These are phyloP conservation scores for Ocimum tenuiflorum DNA, from an alignment of 257 asterid genomes.

Conservation along the genomic window DNA sequence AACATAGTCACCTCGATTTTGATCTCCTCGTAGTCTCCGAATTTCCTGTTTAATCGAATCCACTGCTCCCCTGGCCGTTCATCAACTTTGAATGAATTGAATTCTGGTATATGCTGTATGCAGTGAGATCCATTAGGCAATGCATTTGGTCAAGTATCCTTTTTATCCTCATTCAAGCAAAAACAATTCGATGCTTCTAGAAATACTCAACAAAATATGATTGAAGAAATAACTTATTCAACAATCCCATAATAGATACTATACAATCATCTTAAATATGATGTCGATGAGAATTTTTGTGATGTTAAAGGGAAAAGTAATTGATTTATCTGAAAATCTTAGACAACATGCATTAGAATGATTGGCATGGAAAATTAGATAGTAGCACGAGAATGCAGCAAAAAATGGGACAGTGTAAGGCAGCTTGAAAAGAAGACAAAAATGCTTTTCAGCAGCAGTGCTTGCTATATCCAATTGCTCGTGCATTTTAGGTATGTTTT, in stretches of 20 bases:
- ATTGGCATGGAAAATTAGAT: neutral
- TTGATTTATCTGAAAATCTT: neutral
- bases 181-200: neutral
- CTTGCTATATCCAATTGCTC: neutral
- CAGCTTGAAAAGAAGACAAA: neutral
- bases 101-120: conserved; percentile 54
- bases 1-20: conserved; percentile 88
- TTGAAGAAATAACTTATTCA: neutral
- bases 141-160: neutral
- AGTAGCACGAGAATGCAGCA: neutral
- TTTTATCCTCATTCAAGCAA: neutral
- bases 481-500: neutral
- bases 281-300: neutral
- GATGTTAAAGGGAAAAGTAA: no score
- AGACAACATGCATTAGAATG: neutral
- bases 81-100: conserved; percentile 57
- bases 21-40: conserved; percentile 65
- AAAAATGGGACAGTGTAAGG: neutral
- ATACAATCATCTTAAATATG: neutral
- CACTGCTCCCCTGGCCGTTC: conserved; percentile 82
- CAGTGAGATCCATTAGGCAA: conserved; percentile 9
- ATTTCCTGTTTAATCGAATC: conserved; percentile 58
- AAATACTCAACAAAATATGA: neutral
- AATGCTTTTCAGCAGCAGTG: neutral
- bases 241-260: neutral